phyloP scores from a whole-genome alignment of 2,329 filamentous ascomycete genomes.

The Myriosclerotinia scirpicola region DNA sequence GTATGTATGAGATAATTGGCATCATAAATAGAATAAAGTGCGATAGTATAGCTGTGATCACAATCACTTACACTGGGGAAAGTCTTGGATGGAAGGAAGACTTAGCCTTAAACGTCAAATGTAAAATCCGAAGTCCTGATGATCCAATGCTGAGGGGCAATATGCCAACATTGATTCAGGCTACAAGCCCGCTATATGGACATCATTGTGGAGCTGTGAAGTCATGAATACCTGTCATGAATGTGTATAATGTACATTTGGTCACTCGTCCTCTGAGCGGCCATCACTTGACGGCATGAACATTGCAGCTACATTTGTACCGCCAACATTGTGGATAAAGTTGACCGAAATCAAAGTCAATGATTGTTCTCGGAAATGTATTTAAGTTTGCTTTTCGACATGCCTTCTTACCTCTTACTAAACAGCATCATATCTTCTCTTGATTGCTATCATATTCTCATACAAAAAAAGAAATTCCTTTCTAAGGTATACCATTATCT shows the following conservation, averaged over 20 bases:
- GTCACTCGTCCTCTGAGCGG: neutral
- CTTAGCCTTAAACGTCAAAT: neutral
- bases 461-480: too few species aligned
- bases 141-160: neutral
- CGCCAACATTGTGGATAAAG: neutral
- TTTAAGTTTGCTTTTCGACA: neutral
- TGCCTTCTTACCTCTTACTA: neutral
- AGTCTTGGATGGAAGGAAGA: neutral
- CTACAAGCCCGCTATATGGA: neutral
- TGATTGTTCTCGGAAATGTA: neutral
- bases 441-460: too few species aligned
- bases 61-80: neutral
- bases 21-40: neutral
- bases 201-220: neutral
- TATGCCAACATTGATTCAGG: neutral
- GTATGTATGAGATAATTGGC: neutral
- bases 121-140: neutral
- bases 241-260: neutral
- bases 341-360: neutral
- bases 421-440: too few species aligned
- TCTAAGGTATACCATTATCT: too few species aligned
- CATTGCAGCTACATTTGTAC: neutral
- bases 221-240: neutral
- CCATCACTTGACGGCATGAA: neutral
- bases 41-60: neutral